These are phyloP conservation scores for Rhynchosporium graminicola DNA, from an alignment of 2,329 filamentous ascomycete species.

Conservation along the genomic window DNA sequence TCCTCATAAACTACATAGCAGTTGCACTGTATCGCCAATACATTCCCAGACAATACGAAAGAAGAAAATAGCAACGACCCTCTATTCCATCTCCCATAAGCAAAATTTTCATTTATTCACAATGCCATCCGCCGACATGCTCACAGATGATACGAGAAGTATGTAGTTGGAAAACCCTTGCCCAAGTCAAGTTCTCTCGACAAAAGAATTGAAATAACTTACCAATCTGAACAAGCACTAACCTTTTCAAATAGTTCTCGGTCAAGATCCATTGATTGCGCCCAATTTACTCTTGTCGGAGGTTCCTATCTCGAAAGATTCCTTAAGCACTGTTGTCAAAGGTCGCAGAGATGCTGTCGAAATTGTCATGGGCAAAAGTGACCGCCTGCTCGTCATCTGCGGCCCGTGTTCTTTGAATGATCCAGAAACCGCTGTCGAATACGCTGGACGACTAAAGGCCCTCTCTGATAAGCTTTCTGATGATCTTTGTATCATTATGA, in stretches of 20 bases:
- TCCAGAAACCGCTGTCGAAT: slow-evolving; percentile 83
- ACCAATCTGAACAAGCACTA: slow-evolving; percentile 25
- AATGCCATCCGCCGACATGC: slow-evolving; percentile 39
- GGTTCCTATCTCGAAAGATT: slow-evolving; percentile 68
- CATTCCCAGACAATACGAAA: no score
- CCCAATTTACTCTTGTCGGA: slow-evolving; percentile 85
- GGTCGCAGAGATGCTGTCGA: slow-evolving; percentile 61
- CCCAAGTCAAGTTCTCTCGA: no score
- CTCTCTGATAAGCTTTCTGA: slow-evolving; percentile 77
- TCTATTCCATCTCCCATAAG: neutral
- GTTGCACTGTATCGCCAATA: no score
- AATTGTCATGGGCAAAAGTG: slow-evolving; percentile 46
- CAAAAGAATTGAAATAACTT: neutral
- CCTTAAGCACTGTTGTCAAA: slow-evolving; percentile 68
- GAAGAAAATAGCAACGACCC: no score
- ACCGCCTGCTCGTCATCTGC: slow-evolving; percentile 90
- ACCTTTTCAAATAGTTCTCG: slow-evolving; percentile 65
- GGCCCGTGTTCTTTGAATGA: slow-evolving; percentile 98
- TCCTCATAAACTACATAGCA: no score
- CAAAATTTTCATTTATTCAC: slow-evolving; percentile 11
- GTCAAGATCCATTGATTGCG: slow-evolving; percentile 90
- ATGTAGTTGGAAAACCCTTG: slow-evolving; percentile 22
- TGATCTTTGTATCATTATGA: slow-evolving; percentile 93
- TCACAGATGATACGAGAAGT: slow-evolving; percentile 55
- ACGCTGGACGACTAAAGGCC: slow-evolving; percentile 75